Evolutionary conservation across 805 yeast genomes (phyloP).

Genomic region (Kuraishia borneana): DNA sequence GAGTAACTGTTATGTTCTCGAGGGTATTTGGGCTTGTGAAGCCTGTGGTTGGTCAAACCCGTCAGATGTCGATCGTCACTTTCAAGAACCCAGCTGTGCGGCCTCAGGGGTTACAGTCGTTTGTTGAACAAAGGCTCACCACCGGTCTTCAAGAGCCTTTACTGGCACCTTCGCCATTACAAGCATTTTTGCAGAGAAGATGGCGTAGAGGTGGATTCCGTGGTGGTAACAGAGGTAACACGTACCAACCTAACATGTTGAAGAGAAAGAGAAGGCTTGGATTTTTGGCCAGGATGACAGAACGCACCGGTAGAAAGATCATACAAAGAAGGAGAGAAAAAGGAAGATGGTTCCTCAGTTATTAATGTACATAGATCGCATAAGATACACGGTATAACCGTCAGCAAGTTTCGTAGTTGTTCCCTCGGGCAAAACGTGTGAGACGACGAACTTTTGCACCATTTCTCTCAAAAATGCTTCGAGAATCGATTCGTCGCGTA

Average conservation of each 20-base stretch:
- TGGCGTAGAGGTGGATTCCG: constrained; percentile 12
- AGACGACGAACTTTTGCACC: constrained; percentile 9
- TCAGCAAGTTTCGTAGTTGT: background rate
- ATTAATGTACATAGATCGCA: constrained; percentile 26
- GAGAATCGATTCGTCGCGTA: constrained; percentile 39
- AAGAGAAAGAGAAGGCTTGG: constrained; percentile 88
- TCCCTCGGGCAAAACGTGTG: background rate
- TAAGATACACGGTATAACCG: constrained; percentile 1
- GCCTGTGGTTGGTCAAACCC: no score
- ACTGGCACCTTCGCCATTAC: background rate
- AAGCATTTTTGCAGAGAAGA: constrained; percentile 13
- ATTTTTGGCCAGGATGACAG: constrained; percentile 72
- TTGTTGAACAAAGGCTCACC: constrained; percentile 1
- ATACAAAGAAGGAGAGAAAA: constrained; percentile 70
- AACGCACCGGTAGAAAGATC: constrained; percentile 68
- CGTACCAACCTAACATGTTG: constrained; percentile 87
- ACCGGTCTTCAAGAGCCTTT: background rate
- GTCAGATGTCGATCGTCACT: background rate
- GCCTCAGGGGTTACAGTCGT: constrained; percentile 1
- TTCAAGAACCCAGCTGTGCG: background rate
- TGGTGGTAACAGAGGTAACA: constrained; percentile 88
- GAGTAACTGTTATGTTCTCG: no score
- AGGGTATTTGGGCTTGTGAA: no score
- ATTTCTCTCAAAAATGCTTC: constrained; percentile 31
- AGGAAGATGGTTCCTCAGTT: constrained; percentile 89